Conservation (phyloP, 371 early-diverging fungal species). For the Phascolomyces articulosus region DNA sequence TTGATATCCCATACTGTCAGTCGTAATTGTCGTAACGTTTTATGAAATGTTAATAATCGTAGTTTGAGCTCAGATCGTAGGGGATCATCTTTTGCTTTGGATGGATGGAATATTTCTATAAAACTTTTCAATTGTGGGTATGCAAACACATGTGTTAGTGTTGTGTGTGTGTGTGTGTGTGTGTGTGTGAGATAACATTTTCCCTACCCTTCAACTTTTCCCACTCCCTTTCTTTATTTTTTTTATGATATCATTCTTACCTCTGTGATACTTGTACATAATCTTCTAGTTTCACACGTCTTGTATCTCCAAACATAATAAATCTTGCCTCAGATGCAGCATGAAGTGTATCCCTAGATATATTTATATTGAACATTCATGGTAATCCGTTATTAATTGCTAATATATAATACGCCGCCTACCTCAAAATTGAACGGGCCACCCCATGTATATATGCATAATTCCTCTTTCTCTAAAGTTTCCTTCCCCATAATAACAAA, state of each 20-base stretch:
- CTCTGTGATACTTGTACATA: conserved; percentile 55
- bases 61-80: conserved; percentile 31
- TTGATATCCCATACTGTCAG: conserved; percentile 47
- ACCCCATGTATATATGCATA: too few relatives aligned
- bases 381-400: neutral
- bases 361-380: too few relatives aligned
- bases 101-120: conserved; percentile 35
- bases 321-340: conserved; percentile 46
- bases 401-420: too few relatives aligned
- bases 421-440: too few relatives aligned
- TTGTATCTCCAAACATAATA: conserved; percentile 50
- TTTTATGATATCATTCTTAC: conserved; percentile 18
- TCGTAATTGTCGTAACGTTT: conserved; percentile 37
- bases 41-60: conserved; percentile 36
- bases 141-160: too few relatives aligned
- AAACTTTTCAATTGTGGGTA: too few relatives aligned
- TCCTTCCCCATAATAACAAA: neutral
- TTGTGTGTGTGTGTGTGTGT: too few relatives aligned
- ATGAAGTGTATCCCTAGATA: conserved; percentile 51
- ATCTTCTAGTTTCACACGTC: conserved; percentile 42
- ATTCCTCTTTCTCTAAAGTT: neutral
- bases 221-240: neutral
- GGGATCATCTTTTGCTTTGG: conserved; percentile 7
- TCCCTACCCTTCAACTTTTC: too few relatives aligned
- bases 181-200: too few relatives aligned